Percentiles rank a stretch among this genome's conserved stretches.
These are phyloP conservation scores for Lachancea meyersii DNA, from an alignment of 805 yeast species.

Conservation along the genomic window DNA sequence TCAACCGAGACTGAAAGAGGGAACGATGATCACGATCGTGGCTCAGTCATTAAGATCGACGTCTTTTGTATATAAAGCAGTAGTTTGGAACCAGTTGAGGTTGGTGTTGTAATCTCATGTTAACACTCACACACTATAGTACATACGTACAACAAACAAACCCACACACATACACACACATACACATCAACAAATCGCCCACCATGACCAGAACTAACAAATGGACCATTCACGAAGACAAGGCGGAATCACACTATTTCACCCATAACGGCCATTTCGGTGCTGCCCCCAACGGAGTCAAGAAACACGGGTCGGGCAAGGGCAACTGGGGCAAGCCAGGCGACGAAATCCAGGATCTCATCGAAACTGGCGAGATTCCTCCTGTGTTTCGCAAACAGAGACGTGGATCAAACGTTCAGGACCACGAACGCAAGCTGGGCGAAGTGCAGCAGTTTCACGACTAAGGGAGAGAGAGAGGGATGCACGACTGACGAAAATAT, in stretches of 20 bases:
- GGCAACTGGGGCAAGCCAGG: conserved; percentile 84
- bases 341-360: conserved; percentile 64
- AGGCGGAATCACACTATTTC: conserved; percentile 62
- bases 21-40: too few species aligned
- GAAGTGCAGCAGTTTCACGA: conserved; percentile 22
- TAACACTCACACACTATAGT: too few species aligned
- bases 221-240: conserved; percentile 60
- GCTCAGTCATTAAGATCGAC: too few species aligned
- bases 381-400: conserved; percentile 41
- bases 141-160: too few species aligned
- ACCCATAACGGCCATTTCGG: conserved; percentile 68
- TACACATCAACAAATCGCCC: neutral
- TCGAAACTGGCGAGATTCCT: conserved; percentile 51
- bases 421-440: conserved; percentile 38
- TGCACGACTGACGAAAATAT: too few species aligned
- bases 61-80: too few species aligned
- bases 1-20: too few species aligned
- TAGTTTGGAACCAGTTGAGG: too few species aligned
- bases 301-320: conserved; percentile 81
- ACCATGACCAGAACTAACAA: conserved; percentile 72
- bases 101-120: too few species aligned
- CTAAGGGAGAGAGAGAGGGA: neutral
- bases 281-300: conserved; percentile 66
- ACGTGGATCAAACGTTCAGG: conserved; percentile 45
- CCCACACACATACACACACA: neutral